These are phyloP conservation scores for Trametes coccinea DNA, from an alignment of 768 basidiomycete genomes.

Conservation along the genomic window DNA sequence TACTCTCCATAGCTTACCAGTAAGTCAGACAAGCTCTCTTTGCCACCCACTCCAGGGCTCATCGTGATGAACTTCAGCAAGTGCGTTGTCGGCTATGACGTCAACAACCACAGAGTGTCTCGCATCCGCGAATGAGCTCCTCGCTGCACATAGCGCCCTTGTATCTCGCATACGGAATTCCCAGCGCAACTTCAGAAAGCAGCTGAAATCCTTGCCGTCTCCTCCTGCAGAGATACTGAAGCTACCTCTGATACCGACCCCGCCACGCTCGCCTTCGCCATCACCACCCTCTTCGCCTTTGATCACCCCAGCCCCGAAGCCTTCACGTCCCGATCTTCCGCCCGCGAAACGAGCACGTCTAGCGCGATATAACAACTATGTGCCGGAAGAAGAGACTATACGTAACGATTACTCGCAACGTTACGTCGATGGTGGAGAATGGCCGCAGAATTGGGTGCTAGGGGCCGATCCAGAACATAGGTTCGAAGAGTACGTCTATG, in stretches of 20 bases:
- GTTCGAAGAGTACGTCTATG: slow-evolving; percentile 84
- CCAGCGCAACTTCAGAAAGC: slow-evolving; percentile 59
- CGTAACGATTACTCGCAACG: slow-evolving; percentile 92
- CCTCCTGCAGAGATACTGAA: slow-evolving; percentile 56
- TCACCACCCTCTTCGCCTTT: slow-evolving; percentile 50
- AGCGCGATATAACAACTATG: slow-evolving; percentile 75
- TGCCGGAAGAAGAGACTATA: slow-evolving; percentile 94
- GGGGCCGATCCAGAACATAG: slow-evolving; percentile 86
- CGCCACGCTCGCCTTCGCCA: slow-evolving; percentile 50
- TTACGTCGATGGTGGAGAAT: slow-evolving; percentile 89
- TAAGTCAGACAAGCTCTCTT: too few relatives aligned
- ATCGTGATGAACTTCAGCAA: too few relatives aligned
- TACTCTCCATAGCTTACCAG: too few relatives aligned
- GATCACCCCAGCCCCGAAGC: slow-evolving; percentile 36
- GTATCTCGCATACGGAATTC: slow-evolving; percentile 53
- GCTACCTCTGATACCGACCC: slow-evolving; percentile 59
- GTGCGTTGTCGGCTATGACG: slow-evolving; percentile 2
- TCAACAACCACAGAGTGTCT: slow-evolving; percentile 50
- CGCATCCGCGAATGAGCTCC: slow-evolving; percentile 62
- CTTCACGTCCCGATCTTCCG: slow-evolving; percentile 52
- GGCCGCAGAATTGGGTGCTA: slow-evolving; percentile 92
- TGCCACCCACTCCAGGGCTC: too few relatives aligned
- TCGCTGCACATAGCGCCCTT: slow-evolving; percentile 61
- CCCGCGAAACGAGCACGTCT: slow-evolving; percentile 75
- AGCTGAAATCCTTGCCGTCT: slow-evolving; percentile 53